Evolutionary conservation across 352 stramenopile species (phyloP), one percentile per base, ranked within the genome.

Genomic region (Phytopythium cucurbitacearum): DNA sequence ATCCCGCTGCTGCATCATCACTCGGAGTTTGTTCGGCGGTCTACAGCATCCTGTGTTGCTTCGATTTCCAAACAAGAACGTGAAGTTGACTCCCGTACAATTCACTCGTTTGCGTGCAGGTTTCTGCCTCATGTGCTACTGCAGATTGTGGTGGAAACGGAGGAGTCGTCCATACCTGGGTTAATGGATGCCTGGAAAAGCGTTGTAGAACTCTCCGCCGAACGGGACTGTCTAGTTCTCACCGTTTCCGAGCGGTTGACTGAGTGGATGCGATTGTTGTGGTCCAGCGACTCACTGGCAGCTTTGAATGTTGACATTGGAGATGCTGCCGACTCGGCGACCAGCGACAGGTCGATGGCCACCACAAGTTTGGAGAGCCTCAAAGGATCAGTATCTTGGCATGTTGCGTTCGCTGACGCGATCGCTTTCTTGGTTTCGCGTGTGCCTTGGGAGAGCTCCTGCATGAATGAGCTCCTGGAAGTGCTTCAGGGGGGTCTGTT

Each of bases 1-100:
- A 52, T 87, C 0, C 70, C 76, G 4, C 62, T 92, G 50, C 53
- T 92, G 2, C 83, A 93, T 55, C 71, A 93, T 12, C 62, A 85
- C 40, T 67, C 64, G 5, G 44, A 57, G 8, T 46, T 44, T 5
- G 71, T 91, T 35, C 68, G 80, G 35, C 42, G 50, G 15, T 75
- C 80, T 5, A 73, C 75, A 11, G 64, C 67, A 33, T 55, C 53
- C 16, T 91, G 80, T 44, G 54, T 85, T 28, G 65, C 67, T 34
- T 63, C 71, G 5, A 70, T 87, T 39, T 36, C 48, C 13, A 45
- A 15, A 3, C 8, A 32, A 5, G 37, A 35, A 2, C 33, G 36
- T 5, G 21, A 21, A 13, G 1, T 6, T 13, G 21, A 52, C 76
- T 80, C 53, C 60, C 60, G 9, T 41, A 34, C 0, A 44, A 60